Percentiles rank a stretch among this genome's conserved stretches.
Conservation (phyloP, 2,329 filamentous ascomycete species). For the Arthrinium puccinioides region DNA sequence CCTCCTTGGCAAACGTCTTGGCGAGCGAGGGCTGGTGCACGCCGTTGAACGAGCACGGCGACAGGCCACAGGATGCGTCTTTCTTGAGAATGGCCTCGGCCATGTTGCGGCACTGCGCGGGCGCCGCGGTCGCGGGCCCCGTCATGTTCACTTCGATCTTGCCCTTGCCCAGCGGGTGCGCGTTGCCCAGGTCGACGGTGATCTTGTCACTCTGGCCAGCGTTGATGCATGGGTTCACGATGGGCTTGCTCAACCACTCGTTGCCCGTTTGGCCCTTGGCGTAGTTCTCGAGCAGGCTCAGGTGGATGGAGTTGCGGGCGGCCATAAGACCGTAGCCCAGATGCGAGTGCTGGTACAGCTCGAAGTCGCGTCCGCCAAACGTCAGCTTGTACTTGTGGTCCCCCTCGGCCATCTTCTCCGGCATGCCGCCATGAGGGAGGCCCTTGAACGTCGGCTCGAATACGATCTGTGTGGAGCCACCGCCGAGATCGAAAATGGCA, state of each 20-base stretch:
- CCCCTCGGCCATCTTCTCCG: constrained; percentile 75
- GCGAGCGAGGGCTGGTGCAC: constrained; percentile 87
- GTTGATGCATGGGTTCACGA: constrained; percentile 55
- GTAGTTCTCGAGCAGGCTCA: constrained; percentile 64
- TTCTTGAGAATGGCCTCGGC: constrained; percentile 90
- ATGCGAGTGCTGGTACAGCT: constrained; percentile 96
- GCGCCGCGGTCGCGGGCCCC: constrained; percentile 66
- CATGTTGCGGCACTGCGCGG: constrained; percentile 82
- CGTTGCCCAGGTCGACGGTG: constrained; percentile 60
- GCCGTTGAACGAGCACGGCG: constrained; percentile 97
- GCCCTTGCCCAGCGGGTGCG: constrained; percentile 56
- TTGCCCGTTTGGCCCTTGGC: constrained; percentile 52
- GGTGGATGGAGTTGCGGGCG: constrained; percentile 81
- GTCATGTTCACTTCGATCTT: constrained; percentile 74
- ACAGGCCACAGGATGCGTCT: constrained; percentile 70
- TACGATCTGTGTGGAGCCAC: constrained; percentile 96
- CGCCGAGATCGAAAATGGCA: constrained; percentile 91
- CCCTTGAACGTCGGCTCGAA: constrained; percentile 91
- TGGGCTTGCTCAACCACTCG: constrained; percentile 22
- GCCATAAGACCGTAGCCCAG: constrained; percentile 95
- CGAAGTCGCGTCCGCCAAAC: constrained; percentile 86
- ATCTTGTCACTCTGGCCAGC: constrained; percentile 71
- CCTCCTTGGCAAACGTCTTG: constrained; percentile 87
- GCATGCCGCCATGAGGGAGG: constrained; percentile 67
- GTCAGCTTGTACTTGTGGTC: constrained; percentile 93